Conservation (phyloP, 2,329 filamentous ascomycete species). For the Paecilomyces sp. region DNA sequence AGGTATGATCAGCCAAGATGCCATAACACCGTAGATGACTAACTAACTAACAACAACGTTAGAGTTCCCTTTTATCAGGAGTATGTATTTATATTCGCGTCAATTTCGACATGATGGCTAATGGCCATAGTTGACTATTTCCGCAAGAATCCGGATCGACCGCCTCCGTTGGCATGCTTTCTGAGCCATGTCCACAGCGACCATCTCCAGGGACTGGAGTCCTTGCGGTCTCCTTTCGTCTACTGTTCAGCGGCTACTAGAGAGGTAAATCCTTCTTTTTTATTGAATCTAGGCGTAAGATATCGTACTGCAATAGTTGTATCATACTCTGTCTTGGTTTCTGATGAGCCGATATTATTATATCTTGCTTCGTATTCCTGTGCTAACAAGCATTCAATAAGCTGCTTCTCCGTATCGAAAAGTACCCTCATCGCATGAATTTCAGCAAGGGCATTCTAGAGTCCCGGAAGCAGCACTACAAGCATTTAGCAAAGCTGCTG, state of each 20-base stretch:
- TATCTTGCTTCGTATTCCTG: not conserved
- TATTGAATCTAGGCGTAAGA: not conserved
- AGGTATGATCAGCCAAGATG: conserved; percentile 17
- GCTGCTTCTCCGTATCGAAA: conserved; percentile 72
- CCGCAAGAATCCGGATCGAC: conserved; percentile 46
- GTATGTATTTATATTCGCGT: conserved; percentile 32
- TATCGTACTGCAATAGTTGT: not conserved
- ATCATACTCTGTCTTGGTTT: no score
- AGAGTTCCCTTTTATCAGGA: conserved; percentile 74
- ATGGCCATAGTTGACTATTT: conserved; percentile 70
- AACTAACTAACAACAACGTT: conserved; percentile 7
- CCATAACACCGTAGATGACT: conserved; percentile 7
- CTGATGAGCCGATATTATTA: not conserved
- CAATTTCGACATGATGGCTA: conserved; percentile 4
- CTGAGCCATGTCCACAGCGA: conserved; percentile 90
- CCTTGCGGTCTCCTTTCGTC: conserved; percentile 69
- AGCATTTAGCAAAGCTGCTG: conserved; percentile 63
- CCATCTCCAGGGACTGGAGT: conserved; percentile 74
- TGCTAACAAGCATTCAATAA: conserved; percentile 16
- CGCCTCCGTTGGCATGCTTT: conserved; percentile 72
- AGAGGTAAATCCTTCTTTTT: conserved; percentile 41
- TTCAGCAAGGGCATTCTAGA: conserved; percentile 73
- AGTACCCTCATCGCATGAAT: conserved; percentile 72
- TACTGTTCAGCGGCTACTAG: conserved; percentile 83
- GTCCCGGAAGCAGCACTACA: conserved; percentile 65